Conservation (phyloP, 768 basidiomycete species). For the Scleroderma citrinum region DNA sequence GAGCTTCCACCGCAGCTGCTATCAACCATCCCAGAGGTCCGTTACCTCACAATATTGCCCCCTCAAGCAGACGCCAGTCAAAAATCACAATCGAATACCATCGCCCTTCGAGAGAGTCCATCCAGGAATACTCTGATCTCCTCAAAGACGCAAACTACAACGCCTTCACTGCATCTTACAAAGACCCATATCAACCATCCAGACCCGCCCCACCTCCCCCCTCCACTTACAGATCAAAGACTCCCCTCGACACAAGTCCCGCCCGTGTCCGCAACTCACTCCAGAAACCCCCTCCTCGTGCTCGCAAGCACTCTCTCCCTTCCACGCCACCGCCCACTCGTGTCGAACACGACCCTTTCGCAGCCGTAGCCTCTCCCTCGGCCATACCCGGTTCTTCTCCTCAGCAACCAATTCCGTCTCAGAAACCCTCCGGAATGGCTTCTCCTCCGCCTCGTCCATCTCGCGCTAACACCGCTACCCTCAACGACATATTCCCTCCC, state of each 20-base stretch:
- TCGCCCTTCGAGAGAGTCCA: slow-evolving; percentile 66
- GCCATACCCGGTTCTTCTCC: slow-evolving; percentile 10
- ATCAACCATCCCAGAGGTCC: slow-evolving; percentile 39
- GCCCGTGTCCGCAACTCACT: slow-evolving; percentile 19
- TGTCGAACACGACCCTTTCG: slow-evolving; percentile 57
- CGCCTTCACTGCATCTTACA: slow-evolving; percentile 33
- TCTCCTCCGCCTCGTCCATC: slow-evolving; percentile 75
- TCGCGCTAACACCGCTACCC: slow-evolving; percentile 76
- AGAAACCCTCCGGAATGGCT: slow-evolving; percentile 29
- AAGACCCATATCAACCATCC: slow-evolving; percentile 36
- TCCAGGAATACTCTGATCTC: slow-evolving; percentile 73
- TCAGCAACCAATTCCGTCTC: slow-evolving; percentile 19
- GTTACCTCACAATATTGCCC: slow-evolving; percentile 33
- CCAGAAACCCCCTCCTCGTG: slow-evolving; percentile 16
- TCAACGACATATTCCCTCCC: slow-evolving; percentile 64
- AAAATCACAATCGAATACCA: slow-evolving; percentile 74
- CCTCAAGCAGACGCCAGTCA: slow-evolving; percentile 34
- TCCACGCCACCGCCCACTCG: slow-evolving; percentile 28
- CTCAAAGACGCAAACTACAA: slow-evolving; percentile 54
- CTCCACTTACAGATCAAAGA: slow-evolving; percentile 25
- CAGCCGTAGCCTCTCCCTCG: slow-evolving; percentile 23
- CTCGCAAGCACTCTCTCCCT: slow-evolving; percentile 48
- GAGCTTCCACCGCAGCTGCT: slow-evolving; percentile 17
- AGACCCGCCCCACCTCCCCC: slow-evolving; percentile 40
- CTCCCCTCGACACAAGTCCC: slow-evolving; percentile 21